Base-by-base conservation (phyloP, 768 basidiomycete genomes). In the Psilocybe azurescens region DNA sequence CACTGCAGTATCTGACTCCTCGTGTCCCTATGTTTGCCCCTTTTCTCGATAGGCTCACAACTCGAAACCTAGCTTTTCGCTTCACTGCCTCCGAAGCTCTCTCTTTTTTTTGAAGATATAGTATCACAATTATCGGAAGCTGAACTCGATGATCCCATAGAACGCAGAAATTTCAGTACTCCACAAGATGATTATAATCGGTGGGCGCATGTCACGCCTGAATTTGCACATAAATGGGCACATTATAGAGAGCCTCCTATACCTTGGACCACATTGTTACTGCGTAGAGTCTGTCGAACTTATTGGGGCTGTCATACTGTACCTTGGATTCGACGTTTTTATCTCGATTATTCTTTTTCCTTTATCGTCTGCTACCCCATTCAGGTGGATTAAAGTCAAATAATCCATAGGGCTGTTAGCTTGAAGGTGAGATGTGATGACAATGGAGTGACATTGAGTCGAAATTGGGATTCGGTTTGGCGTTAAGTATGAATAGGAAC, bases 11-110 rank as follows among this genome's bases (percentile, higher is more conserved):
- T 24, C 24, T 24, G 2, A 65, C 65, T 0, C 63, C 53, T 4
- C 32, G 28, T 1, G 54, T 69, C n/a, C 73, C 73, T 0, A 59
- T 74, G 55, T 49, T 75, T 3, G 74, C 72, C 2, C 73, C 73
- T 2, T 59, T 74, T 18, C 47, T 76, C 1, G 73, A 74, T 51
- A 64, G 53, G 44, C 70, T 75, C 68, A 66, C 68, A 2, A 74
- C 72, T 2, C 63, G 69, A 0, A 41, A 74, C 29, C 48, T 74
- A 5, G 6, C 30, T 0, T 33, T 24, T 3, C 68, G 75, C 1
- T 73, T 76, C 49, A 73, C 73, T 1, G 72, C 73, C 20, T 32
- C 56, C 1, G 65, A 69, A 41, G 74, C 75, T 16, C 67, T 73
- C 29, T 28, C 16, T 11, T 75, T 75, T 75, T 56, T 67, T 75